Evolutionary conservation across 495 filamentous ascomycete species (phyloP).

Genomic region (Sordaria brevicollis): DNA sequence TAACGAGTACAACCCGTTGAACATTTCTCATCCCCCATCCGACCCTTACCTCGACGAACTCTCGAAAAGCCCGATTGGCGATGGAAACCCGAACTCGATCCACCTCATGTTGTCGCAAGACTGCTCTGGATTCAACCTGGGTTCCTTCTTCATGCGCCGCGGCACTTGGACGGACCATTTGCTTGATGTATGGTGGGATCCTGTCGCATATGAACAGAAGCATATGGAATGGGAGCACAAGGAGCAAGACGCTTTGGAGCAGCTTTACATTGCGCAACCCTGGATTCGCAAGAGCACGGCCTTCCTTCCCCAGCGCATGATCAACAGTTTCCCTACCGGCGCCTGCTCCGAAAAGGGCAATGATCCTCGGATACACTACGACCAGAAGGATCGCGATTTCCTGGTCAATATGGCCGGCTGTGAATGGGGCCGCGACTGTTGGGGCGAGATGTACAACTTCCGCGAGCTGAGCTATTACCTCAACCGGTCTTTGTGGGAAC

Average conservation of each 20-base stretch:
- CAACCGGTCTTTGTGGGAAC: constrained; percentile 73
- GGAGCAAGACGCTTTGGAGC: constrained; percentile 90
- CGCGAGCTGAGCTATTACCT: constrained; percentile 77
- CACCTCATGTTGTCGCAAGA: constrained; percentile 87
- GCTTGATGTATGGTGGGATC: constrained; percentile 98
- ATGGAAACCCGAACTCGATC: constrained; percentile 62
- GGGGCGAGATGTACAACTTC: constrained; percentile 93
- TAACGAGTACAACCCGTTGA: constrained; percentile 88
- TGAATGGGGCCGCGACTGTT: constrained; percentile 92
- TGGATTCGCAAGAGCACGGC: constrained; percentile 85
- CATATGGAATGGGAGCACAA: constrained; percentile 99
- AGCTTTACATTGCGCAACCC: constrained; percentile 81
- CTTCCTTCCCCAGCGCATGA: constrained; percentile 82
- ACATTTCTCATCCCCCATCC: constrained; percentile 75
- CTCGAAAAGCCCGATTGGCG: constrained; percentile 60
- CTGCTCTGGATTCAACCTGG: constrained; percentile 92
- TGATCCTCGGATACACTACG: constrained; percentile 74
- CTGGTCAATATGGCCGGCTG: constrained; percentile 99
- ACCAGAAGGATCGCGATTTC: constrained; percentile 77
- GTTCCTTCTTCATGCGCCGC: constrained; percentile 84
- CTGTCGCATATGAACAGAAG: constrained; percentile 93
- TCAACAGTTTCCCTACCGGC: constrained; percentile 88
- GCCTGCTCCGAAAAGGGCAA: constrained; percentile 69
- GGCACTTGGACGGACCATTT: constrained; percentile 84
- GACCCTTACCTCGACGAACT: constrained; percentile 63